Evolutionary conservation across 73 alveolate species (phyloP), one percentile per base, ranked within the genome.

Genomic region (Stentor coeruleus): DNA sequence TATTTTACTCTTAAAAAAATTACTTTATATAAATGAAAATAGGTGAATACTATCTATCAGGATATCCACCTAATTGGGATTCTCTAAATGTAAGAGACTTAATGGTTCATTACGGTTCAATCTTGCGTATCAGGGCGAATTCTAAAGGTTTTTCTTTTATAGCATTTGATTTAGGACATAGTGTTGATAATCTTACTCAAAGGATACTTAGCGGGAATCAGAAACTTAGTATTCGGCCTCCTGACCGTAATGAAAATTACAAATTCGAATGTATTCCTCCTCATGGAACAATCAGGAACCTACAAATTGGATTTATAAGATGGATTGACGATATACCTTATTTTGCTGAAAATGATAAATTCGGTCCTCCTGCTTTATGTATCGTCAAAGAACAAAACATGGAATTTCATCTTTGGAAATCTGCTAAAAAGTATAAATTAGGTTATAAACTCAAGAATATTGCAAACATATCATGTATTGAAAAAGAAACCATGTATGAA

Each of bases 1-100:
- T 11, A 49, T 49, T n/a, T n/a, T n/a, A n/a, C n/a, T n/a, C n/a
- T n/a, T n/a, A 49, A 20, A 49, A 49, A 49, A 49, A 49, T 49
- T 20, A 20, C 66, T 49, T 49, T 49, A 6, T 11, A 49, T 49
- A 11, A 49, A 49, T 49, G 66, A 49, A 49, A 49, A 20, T 49
- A 6, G 66, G 6, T 20, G 66, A 49, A 49, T 49, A 11, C 20
- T 20, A 49, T 49, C 6, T 49, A 6, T 49, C 66, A 49, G 79
- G 79, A 0, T 66, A 66, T 40, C 79, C 79, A 37, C n/a, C 20
- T 28, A 40, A 66, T 28, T 66, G 79, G 37, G 79, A 66, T 2
- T 66, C 79, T 0, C 14, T 66, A 66, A 31, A 66, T 33, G 49
- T 66, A 1, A 37, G 79, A 14, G 79, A 66, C 33, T 66, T 66